Base-by-base conservation (phyloP, 345 rosid genomes). In the Garcia nutans region DNA sequence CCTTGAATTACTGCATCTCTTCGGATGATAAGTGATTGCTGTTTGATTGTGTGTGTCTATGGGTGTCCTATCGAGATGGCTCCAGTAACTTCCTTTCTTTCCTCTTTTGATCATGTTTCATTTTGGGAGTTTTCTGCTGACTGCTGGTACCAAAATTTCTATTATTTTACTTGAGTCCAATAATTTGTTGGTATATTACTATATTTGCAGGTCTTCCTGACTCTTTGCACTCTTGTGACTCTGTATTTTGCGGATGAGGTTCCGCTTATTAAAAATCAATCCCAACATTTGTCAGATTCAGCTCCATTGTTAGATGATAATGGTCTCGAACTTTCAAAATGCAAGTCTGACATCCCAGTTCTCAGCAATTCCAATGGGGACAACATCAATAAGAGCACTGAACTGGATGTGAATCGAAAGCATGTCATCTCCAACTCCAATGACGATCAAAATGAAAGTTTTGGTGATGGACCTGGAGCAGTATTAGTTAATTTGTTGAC, bases 401-500 rank as follows among this genome's bases (percentile, higher is more conserved):
- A 90, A 77, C 79, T 3, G 68, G 82, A 84, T 76, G 28, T 69
- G 71, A 78, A 77, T 79, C 68, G 37, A 45, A 86, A 75, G 33
- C 86, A 73, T 84, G 58, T 63, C 50, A 80, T 73, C 82, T 61
- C 70, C 47, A 80, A 85, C 67, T 79, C 59, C 49, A 81, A 60
- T 66, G 89, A 76, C 41, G 80, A 81, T 80, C 82, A 83, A 74
- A 83, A 84, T 83, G 93, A 83, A 61, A 83, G 69, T 84, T 80
- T 86, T 45, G 74, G 52, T 78, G 97, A 93, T 83, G 90, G 98
- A 52, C 97, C 98, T 76, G 97, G 95, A 78, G 97, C 97, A 72
- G 95, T 93, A 64, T 33, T 96, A 71, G 98, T 96, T 74, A 93
- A 96, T 83, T 84, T 93, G 69, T 82, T 96, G 87, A 96, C 97